phyloP scores from a whole-genome alignment of 164 flowering plant genomes.

The Tinospora cordifolia region DNA sequence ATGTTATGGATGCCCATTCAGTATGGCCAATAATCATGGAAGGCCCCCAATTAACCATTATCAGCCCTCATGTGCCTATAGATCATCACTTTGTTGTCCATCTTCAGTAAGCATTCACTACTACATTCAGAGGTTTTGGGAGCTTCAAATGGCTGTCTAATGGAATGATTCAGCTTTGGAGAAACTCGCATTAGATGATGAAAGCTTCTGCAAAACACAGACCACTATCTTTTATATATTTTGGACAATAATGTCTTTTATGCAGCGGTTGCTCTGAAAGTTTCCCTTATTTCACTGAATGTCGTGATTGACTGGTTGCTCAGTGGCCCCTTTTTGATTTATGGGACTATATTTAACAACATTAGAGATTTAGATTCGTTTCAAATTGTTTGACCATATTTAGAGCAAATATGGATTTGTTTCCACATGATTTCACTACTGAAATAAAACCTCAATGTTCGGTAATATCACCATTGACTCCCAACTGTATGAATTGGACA shows the following conservation, averaged over 20 bases:
- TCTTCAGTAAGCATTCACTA: not conserved
- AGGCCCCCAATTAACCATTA: not conserved
- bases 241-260: too few relatives aligned
- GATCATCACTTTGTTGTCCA: not conserved
- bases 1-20: not conserved
- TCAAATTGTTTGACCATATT: not conserved
- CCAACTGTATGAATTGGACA: not conserved
- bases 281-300: not conserved
- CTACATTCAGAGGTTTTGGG: not conserved
- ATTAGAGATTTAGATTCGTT: not conserved
- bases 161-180: not conserved
- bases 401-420: not conserved
- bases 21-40: not conserved
- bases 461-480: not conserved
- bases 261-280: too few relatives aligned
- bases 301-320: not conserved
- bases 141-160: not conserved
- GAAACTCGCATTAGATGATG: not conserved
- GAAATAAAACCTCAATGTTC: not conserved
- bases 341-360: not conserved
- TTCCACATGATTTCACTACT: not conserved
- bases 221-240: too few relatives aligned
- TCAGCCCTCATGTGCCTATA: not conserved
- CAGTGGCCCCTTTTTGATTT: not conserved
- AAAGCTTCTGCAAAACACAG: too few relatives aligned